These are phyloP conservation scores for Suillus brevipes DNA, from an alignment of 768 basidiomycete genomes.

Conservation along the genomic window DNA sequence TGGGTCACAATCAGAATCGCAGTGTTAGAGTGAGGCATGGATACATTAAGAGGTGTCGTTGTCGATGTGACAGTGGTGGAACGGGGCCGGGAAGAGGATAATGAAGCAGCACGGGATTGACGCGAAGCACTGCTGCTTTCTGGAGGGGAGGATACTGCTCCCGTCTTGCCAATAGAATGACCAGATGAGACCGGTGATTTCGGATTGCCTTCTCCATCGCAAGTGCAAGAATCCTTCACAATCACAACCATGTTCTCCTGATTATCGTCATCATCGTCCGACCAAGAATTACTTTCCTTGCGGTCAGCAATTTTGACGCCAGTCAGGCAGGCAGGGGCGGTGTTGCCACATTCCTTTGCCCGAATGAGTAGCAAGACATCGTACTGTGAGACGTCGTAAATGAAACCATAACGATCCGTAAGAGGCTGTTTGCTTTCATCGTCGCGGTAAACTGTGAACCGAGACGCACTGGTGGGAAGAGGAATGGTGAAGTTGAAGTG, in stretches of 20 bases:
- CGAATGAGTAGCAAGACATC: slow-evolving; percentile 76
- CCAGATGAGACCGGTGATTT: slow-evolving; percentile 13
- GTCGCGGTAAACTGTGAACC: slow-evolving; percentile 50
- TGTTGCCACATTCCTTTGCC: slow-evolving; percentile 68
- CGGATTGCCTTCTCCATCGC: slow-evolving; percentile 32
- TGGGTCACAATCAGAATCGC: slow-evolving; percentile 61
- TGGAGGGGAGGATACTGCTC: slow-evolving; percentile 14
- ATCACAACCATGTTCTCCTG: slow-evolving; percentile 35
- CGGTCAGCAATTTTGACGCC: slow-evolving; percentile 87
- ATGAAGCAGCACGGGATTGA: slow-evolving; percentile 39
- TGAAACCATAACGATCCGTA: slow-evolving; percentile 89
- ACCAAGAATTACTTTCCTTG: slow-evolving; percentile 77
- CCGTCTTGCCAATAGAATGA: slow-evolving; percentile 11
- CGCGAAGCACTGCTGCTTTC: slow-evolving; percentile 31
- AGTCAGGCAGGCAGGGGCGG: slow-evolving; percentile 82
- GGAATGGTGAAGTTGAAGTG: slow-evolving; percentile 76
- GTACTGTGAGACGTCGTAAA: slow-evolving; percentile 82
- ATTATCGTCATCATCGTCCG: slow-evolving; percentile 57
- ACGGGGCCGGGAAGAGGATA: slow-evolving; percentile 51
- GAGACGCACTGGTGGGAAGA: slow-evolving; percentile 54
- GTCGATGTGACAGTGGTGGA: slow-evolving; percentile 39
- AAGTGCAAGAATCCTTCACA: slow-evolving; percentile 42
- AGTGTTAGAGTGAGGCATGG: slow-evolving; percentile 23
- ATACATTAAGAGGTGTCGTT: slow-evolving; percentile 14
- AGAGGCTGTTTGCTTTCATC: slow-evolving; percentile 58